Base-by-base conservation (phyloP, 495 filamentous ascomycete species). In the Bacidia rubella region DNA sequence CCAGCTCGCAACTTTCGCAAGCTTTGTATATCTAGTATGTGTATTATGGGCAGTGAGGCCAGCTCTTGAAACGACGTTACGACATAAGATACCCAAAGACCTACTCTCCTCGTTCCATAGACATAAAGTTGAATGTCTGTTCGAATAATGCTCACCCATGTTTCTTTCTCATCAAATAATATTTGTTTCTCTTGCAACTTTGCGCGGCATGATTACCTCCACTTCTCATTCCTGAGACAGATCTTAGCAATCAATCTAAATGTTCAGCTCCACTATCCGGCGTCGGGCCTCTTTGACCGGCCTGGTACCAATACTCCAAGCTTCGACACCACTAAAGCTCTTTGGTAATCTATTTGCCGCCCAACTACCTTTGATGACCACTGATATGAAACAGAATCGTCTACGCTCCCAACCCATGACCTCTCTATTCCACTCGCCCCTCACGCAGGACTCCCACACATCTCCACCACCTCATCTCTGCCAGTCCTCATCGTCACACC, bases 231-330 rank as follows among this genome's bases (percentile, higher is more conserved):
- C n/a, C n/a, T n/a, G n/a, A n/a, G n/a, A n/a, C 29, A 35, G 29
- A 35, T 35, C 15, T 35, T 35, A 47, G 0, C 15, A 4, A 10
- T 41, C 51, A 17, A 29, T n/a, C 40, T 55, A 52, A 2, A 72
- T 77, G 60, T 74, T 83, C 62, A 79, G 73, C 63, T 69, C 71
- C 9, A 72, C 72, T 22, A 68, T 86, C 35, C 73, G 79, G 25
- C 67, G 68, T 45, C 70, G 74, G 32, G 58, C 64, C 2, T 67
- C 72, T 22, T 82, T 78, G 77, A 64, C 63, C 11, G 58, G 68
- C 11, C 56, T 77, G 9, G 63, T 68, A 1, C 61, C 73, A 1
- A 54, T 64, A 21, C 66, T 86, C 41, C 60, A 67, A 4, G 62
- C 68, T 24, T 51, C 63, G 10, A 57, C 60, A 15, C 7, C 29